phyloP scores from a whole-genome alignment of 768 basidiomycete genomes.

The Austroboletus festivus region DNA sequence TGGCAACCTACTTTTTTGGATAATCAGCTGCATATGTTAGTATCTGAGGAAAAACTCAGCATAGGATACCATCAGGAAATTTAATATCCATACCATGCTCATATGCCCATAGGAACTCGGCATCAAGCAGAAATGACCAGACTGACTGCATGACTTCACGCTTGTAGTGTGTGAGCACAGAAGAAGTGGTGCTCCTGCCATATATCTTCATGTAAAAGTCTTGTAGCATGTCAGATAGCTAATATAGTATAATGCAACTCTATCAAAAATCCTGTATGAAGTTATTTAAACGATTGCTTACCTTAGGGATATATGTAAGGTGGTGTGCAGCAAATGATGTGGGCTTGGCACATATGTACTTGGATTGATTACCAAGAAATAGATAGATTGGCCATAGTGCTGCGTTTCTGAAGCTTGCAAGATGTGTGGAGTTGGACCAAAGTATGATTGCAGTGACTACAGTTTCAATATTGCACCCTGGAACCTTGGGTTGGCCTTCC shows the following conservation, averaged over 20 bases:
- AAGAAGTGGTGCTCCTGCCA: not conserved
- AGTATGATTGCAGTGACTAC: not conserved
- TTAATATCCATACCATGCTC: constrained; percentile 15
- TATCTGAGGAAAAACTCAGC: constrained; percentile 12
- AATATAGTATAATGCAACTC: too few species aligned
- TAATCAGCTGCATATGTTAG: constrained; percentile 31
- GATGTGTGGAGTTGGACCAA: not conserved
- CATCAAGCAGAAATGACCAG: constrained; percentile 20
- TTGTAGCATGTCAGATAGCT: too few species aligned
- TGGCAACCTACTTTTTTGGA: constrained; percentile 31
- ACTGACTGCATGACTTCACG: constrained; percentile 26
- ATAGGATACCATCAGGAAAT: constrained; percentile 17
- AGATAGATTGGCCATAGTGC: not conserved
- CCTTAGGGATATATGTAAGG: not conserved
- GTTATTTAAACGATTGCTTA: too few species aligned
- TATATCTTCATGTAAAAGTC: not conserved
- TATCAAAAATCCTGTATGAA: too few species aligned
- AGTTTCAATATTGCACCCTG: not conserved
- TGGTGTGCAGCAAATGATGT: not conserved
- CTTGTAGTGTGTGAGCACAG: constrained; percentile 13
- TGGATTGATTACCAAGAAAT: not conserved
- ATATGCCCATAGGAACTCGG: constrained; percentile 24
- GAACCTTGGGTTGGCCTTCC: not conserved
- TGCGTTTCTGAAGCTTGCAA: not conserved
- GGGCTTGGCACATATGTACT: not conserved